A percentile compares a stretch with the other conserved stretches of the same genome.
Evolutionary conservation across 305 asterid species (phyloP).

Genomic region (Euphrasia arctica): DNA sequence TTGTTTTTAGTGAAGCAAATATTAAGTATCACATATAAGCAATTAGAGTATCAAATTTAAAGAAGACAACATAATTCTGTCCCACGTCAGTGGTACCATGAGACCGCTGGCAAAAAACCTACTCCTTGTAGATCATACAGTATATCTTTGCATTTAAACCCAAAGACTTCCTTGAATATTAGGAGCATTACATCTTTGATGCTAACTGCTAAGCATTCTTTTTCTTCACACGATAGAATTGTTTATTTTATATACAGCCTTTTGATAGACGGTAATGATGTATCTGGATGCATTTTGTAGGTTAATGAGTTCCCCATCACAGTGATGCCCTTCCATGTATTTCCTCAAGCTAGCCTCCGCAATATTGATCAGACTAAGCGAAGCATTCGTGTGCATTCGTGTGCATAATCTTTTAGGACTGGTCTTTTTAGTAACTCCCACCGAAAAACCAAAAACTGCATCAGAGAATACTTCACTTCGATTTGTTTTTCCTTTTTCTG

Average conservation of each 20-base stretch:
- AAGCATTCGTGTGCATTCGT: slow-evolving; percentile 56
- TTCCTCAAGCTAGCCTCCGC: slow-evolving; percentile 65
- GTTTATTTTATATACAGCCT: slow-evolving; percentile 5
- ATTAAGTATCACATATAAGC: neutral
- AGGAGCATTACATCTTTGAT: slow-evolving; percentile 66
- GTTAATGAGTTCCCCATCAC: slow-evolving; percentile 94
- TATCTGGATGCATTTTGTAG: slow-evolving; percentile 33
- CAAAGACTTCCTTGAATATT: no score
- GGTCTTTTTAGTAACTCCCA: no score
- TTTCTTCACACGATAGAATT: neutral
- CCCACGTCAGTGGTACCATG: neutral
- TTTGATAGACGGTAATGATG: slow-evolving; percentile 13
- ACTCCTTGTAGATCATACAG: slow-evolving; percentile 29
- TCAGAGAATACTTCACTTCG: no score
- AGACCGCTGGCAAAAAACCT: neutral
- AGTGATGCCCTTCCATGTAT: slow-evolving; percentile 59
- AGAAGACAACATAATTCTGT: slow-evolving; percentile 9
- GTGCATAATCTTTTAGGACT: no score
- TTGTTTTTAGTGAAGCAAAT: neutral
- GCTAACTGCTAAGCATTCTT: slow-evolving; percentile 20
- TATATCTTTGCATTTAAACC: slow-evolving; percentile 17
- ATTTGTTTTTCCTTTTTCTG: no score
- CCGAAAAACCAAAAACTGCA: no score
- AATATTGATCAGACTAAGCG: slow-evolving; percentile 62
- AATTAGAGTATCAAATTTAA: neutral